Percentiles rank a stretch among this genome's conserved stretches.
Conservation (phyloP, 768 basidiomycete species). For the Suillus brevipes region DNA sequence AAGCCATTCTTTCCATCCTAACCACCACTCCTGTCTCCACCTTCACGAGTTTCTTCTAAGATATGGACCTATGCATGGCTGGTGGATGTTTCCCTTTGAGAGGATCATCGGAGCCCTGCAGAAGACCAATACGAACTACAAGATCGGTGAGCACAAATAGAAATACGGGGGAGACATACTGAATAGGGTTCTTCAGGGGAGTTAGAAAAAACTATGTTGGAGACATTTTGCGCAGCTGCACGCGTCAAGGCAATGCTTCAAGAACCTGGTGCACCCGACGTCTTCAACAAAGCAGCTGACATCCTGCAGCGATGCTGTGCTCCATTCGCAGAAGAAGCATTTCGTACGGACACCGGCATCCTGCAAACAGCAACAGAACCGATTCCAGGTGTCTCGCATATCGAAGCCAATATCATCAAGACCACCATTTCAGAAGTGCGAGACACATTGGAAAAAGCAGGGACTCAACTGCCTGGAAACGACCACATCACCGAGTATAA, state of each 20-base stretch:
- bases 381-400: no score
- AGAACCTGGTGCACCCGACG: not conserved
- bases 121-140: conserved; percentile 22
- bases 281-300: not conserved
- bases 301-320: conserved; percentile 5
- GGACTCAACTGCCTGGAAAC: no score
- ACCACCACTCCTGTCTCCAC: no score
- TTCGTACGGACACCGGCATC: conserved; percentile 6
- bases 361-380: no score
- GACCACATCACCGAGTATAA: no score
- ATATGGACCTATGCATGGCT: no score
- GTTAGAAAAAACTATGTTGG: conserved; percentile 10
- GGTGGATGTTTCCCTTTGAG: no score
- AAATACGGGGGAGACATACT: not conserved
- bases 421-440: no score
- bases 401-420: no score
- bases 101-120: conserved; percentile 29
- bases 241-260: conserved; percentile 12
- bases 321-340: not conserved
- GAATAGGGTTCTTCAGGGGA: conserved; percentile 5
- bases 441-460: no score
- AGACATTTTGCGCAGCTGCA: conserved; percentile 8
- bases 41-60: no score
- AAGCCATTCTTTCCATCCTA: no score
- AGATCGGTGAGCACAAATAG: conserved; percentile 17